These are phyloP conservation scores for Gloeopeniophorella convolvens DNA, from an alignment of 768 basidiomycete species.

Conservation along the genomic window DNA sequence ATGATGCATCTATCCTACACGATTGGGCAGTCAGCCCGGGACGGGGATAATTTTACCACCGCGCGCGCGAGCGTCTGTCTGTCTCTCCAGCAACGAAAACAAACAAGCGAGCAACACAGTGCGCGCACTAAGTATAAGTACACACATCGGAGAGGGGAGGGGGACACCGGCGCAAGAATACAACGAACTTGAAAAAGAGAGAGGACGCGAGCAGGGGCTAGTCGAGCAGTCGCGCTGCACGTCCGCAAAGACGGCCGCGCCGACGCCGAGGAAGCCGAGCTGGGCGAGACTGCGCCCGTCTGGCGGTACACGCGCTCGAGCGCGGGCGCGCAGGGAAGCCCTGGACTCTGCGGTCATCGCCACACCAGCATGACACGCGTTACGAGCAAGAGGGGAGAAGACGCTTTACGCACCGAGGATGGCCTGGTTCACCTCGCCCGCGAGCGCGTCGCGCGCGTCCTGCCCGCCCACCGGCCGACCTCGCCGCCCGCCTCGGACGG, in stretches of 20 bases:
- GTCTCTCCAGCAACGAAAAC: too few species aligned
- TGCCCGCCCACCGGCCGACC: conserved; percentile 59
- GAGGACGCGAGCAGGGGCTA: not conserved
- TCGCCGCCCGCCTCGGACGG: conserved; percentile 61
- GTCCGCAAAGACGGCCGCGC: conserved; percentile 77
- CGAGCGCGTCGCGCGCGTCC: conserved; percentile 56
- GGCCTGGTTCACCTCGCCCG: conserved; percentile 73
- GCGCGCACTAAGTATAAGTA: conserved; percentile 5
- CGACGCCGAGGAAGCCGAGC: conserved; percentile 65
- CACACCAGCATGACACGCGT: conserved; percentile 5
- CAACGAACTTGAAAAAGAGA: not conserved
- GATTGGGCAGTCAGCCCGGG: too few species aligned
- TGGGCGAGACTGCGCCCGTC: conserved; percentile 62
- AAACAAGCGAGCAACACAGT: too few species aligned
- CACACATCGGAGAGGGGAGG: conserved; percentile 12
- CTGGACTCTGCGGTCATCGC: conserved; percentile 70
- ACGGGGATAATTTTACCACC: too few species aligned
- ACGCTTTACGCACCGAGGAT: conserved; percentile 58
- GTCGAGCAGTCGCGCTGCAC: conserved; percentile 69
- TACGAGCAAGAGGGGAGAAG: not conserved
- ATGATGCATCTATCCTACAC: too few species aligned
- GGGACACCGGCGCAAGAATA: conserved; percentile 10
- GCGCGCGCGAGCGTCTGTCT: too few species aligned
- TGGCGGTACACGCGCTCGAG: conserved; percentile 78
- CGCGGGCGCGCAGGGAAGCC: conserved; percentile 64